Percentiles rank a stretch among this genome's conserved stretches.
These are phyloP conservation scores for Chlamydomonas sp. DNA, from an alignment of 139 green algal genomes.

Conservation along the genomic window DNA sequence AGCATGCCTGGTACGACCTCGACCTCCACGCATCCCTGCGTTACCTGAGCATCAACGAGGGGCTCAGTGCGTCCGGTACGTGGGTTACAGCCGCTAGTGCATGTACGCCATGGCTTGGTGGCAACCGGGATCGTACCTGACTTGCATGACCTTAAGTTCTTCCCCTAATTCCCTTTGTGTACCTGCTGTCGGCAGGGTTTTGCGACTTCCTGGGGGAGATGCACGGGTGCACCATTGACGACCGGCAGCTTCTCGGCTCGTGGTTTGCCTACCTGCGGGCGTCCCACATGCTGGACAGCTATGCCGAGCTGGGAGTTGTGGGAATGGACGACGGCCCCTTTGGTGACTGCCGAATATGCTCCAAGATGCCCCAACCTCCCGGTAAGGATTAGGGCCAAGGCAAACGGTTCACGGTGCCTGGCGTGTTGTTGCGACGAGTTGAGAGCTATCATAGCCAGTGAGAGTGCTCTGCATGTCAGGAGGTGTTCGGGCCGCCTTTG, in stretches of 20 bases:
- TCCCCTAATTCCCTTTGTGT: too few species aligned
- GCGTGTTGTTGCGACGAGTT: too few species aligned
- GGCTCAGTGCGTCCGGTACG: not conserved
- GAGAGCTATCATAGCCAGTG: too few species aligned
- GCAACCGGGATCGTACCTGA: too few species aligned
- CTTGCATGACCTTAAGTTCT: too few species aligned
- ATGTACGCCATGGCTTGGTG: too few species aligned
- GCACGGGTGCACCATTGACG: not conserved
- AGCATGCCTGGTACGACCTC: not conserved
- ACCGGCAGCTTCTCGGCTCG: not conserved
- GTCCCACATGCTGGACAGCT: not conserved
- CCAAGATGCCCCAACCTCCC: not conserved
- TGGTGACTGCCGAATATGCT: conserved; percentile 3
- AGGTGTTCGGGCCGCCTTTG: too few species aligned
- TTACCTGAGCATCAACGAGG: not conserved
- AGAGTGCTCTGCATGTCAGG: too few species aligned
- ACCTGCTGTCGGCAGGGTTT: not conserved
- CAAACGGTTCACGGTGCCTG: too few species aligned
- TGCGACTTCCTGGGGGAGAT: not conserved
- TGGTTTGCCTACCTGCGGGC: not conserved
- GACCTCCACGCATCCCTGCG: not conserved
- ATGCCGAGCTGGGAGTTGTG: not conserved
- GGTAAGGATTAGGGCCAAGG: too few species aligned
- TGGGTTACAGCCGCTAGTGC: too few species aligned
- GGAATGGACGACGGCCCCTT: not conserved